Conservation (phyloP, 305 asterid genomes). For the Rubia peregrina region DNA sequence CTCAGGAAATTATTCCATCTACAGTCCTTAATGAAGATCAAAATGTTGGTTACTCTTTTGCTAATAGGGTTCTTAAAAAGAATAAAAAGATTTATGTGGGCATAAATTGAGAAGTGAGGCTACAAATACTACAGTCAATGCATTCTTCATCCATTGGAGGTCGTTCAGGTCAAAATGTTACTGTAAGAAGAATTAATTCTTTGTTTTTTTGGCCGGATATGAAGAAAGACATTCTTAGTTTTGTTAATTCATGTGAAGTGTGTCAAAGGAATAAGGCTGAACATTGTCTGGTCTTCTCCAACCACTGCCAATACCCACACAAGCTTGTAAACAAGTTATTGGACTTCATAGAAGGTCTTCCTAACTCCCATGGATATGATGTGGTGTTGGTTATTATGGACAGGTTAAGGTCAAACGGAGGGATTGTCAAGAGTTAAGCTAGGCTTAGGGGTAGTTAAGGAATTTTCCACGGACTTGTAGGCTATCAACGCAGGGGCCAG, state of each 20-base stretch:
- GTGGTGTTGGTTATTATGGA: background rate
- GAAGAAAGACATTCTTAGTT: background rate
- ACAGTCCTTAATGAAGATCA: too few species aligned
- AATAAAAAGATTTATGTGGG: background rate
- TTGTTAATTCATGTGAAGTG: background rate
- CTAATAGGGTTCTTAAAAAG: background rate
- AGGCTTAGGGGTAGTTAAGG: too few species aligned
- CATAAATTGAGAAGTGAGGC: background rate
- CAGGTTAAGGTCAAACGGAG: too few species aligned
- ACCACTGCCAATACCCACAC: background rate
- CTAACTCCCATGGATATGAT: background rate
- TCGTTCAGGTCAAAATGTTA: background rate
- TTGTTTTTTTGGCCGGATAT: background rate
- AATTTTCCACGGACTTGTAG: too few species aligned
- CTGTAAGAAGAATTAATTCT: background rate
- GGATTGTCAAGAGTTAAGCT: too few species aligned
- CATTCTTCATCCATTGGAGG: background rate
- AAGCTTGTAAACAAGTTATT: background rate
- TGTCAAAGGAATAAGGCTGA: background rate
- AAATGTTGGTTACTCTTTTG: too few species aligned
- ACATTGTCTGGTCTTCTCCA: background rate
- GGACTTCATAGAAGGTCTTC: constrained; percentile 5
- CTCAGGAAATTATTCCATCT: background rate
- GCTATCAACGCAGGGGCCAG: too few species aligned
- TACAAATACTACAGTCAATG: background rate